These are phyloP conservation scores for Carex pumila DNA, from an alignment of 176 grass and related monocot species.

Conservation along the genomic window DNA sequence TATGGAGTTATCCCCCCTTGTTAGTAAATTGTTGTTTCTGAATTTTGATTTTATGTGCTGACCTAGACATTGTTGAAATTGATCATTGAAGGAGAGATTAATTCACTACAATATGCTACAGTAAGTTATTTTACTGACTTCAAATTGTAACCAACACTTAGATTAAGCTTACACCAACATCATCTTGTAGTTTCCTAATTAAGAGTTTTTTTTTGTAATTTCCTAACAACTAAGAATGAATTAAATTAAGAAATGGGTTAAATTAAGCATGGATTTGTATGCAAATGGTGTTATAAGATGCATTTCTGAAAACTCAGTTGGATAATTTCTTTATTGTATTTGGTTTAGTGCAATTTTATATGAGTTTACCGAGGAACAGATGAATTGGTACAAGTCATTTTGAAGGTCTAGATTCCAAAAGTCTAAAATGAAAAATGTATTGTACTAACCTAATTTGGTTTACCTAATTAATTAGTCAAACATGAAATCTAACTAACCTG, in stretches of 20 bases:
- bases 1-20: too few species aligned
- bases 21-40: background rate
- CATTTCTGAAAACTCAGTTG: background rate
- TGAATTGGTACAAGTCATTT: slow-evolving; percentile 94
- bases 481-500: background rate
- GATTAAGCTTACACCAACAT: background rate
- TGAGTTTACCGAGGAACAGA: slow-evolving; percentile 80
- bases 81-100: background rate
- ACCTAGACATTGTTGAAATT: background rate
- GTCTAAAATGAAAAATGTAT: slow-evolving; percentile 96
- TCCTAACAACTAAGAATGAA: background rate
- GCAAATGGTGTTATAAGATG: background rate
- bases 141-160: background rate
- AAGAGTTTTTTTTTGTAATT: background rate
- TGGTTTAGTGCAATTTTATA: slow-evolving; percentile 73
- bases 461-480: background rate
- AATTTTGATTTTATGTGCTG: background rate
- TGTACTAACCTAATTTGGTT: background rate
- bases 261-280: background rate
- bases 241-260: background rate
- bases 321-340: background rate
- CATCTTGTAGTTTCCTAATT: background rate
- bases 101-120: background rate
- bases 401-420: slow-evolving; percentile 95
- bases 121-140: background rate